Evolutionary conservation across 805 yeast genomes (phyloP), one percentile per base, ranked within the genome.

Genomic region (Yarrowia phangngaensis): DNA sequence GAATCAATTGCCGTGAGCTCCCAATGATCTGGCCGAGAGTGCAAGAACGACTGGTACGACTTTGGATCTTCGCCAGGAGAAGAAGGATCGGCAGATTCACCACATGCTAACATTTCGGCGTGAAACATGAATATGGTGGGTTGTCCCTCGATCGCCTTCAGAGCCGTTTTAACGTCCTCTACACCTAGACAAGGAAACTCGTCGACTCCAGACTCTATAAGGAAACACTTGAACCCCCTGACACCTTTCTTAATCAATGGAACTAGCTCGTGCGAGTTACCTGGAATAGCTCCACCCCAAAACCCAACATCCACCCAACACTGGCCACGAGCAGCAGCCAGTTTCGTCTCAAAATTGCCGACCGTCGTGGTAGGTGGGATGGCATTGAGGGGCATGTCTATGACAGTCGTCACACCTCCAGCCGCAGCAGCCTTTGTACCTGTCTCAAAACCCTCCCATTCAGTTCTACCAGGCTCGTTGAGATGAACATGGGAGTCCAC

Each of bases 371-470:
- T 89, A 22, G 97, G 97, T 0, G 97, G 97, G 36, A 89, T 80
- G 3, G 96, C 95, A 65, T 89, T 89, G 61, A 89, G 69, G 0
- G 97, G 97, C 97, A 89, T 89, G 63, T 89, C 97, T 14, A 89
- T 75, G 14, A 89, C 94, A 0, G 96, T 88, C 17, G 97, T 89
- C 40, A 89, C 97, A 51, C 97, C 97, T 13, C 97, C 97, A 9
- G 89, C 74, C 0, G 95, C 95, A 0, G 97, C 97, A 2, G 95
- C 84, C 61, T 82, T 81, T 0, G 97, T 89, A 0, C 97, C 97
- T 0, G 95, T 83, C n/a, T 80, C 95, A 63, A 90, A 89, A 1
- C 97, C 97, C 65, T 89, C 97, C 97, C 97, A 89, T 54, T 88
- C 95, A 1, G 97, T 89, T 57, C 97, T 71, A n/a, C 97, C 97